These are phyloP conservation scores for Tagetes patula DNA, from an alignment of 129 eudicot genomes.

Conservation along the genomic window DNA sequence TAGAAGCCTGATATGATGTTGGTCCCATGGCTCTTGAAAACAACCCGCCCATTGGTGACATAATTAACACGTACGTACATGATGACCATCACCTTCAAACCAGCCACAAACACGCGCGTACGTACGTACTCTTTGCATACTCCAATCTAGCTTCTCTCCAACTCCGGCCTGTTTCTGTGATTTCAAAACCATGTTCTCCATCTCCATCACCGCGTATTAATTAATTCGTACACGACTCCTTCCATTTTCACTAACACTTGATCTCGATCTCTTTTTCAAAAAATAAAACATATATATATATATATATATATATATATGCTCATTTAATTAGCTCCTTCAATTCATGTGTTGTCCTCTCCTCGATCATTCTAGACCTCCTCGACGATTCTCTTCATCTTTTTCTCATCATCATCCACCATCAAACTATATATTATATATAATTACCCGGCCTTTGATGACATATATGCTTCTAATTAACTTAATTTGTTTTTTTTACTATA, in stretches of 20 bases:
- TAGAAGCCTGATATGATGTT: conserved; percentile 30
- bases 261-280: conserved; percentile 27
- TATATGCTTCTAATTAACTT: conserved; percentile 22
- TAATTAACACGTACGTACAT: background rate
- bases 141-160: conserved; percentile 43
- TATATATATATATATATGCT: too few species aligned
- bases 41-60: conserved; percentile 11
- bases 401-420: conserved; percentile 38
- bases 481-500: background rate
- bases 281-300: conserved; percentile 25
- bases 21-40: conserved; percentile 45
- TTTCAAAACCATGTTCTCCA: conserved; percentile 43
- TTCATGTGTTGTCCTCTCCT: conserved; percentile 52
- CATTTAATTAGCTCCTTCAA: conserved; percentile 34
- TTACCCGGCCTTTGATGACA: conserved; percentile 24
- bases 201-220: conserved; percentile 25
- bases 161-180: conserved; percentile 44
- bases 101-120: conserved; percentile 22
- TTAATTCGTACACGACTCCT: background rate
- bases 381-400: conserved; percentile 61
- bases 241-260: conserved; percentile 40
- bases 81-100: conserved; percentile 23
- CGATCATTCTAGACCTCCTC: conserved; percentile 43
- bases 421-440: background rate
- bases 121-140: conserved; percentile 26